Conservation (phyloP, 2,329 filamentous ascomycete genomes). For the Ambrosiella cleistominuta region DNA sequence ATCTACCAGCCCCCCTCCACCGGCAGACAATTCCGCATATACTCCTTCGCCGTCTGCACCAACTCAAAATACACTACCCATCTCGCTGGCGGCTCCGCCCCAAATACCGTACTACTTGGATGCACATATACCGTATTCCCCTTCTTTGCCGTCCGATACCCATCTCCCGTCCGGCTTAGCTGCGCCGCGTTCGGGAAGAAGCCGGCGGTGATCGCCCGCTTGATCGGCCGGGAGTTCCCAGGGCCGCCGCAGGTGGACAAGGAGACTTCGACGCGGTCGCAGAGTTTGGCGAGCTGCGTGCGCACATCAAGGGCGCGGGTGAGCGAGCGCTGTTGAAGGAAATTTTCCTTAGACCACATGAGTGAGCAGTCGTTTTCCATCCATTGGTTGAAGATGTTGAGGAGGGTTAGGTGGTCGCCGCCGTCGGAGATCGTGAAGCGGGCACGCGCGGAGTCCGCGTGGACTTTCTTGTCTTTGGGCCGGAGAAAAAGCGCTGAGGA, state of each 20-base stretch:
- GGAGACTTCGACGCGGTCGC: slow-evolving; percentile 77
- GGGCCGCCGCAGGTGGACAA: slow-evolving; percentile 46
- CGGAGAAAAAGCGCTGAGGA: slow-evolving; percentile 80
- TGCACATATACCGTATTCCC: slow-evolving; percentile 83
- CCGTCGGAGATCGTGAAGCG: slow-evolving; percentile 82
- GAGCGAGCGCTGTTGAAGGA: slow-evolving; percentile 77
- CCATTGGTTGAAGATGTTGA: slow-evolving; percentile 94
- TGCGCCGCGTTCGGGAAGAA: slow-evolving; percentile 90
- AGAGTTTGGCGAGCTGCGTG: slow-evolving; percentile 80
- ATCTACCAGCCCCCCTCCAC: slow-evolving; percentile 69
- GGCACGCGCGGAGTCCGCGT: slow-evolving; percentile 77
- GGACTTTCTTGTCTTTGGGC: slow-evolving; percentile 92
- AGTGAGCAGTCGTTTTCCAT: slow-evolving; percentile 77
- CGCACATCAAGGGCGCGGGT: slow-evolving; percentile 79
- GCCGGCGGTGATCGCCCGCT: slow-evolving; percentile 73
- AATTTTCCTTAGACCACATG: slow-evolving; percentile 84
- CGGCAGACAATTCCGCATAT: slow-evolving; percentile 75
- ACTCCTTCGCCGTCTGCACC: slow-evolving; percentile 74
- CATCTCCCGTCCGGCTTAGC: slow-evolving; percentile 66
- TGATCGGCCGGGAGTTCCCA: slow-evolving; percentile 53
- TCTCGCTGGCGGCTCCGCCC: slow-evolving; percentile 55
- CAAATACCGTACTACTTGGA: slow-evolving; percentile 65
- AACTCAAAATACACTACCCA: slow-evolving; percentile 80
- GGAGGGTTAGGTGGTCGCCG: slow-evolving; percentile 71
- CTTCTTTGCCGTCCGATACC: slow-evolving; percentile 83